Conservation (phyloP, 441 rosid genomes). For the Populus hybrid region DNA sequence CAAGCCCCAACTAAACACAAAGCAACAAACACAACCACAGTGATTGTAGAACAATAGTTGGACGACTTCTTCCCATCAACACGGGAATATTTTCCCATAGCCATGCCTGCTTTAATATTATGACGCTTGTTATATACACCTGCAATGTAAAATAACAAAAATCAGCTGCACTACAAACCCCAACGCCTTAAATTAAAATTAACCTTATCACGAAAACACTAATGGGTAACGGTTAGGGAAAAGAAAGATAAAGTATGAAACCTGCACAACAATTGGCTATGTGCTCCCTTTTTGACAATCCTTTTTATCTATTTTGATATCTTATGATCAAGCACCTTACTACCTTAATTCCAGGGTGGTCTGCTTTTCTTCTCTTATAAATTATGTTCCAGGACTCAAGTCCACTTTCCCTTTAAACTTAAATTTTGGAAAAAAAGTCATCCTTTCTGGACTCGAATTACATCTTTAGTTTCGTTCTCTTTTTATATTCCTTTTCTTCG, state of each 20-base stretch:
- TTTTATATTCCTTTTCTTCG: not conserved
- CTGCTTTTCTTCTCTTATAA: not conserved
- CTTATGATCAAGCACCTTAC: not conserved
- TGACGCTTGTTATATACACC: slow-evolving; percentile 20
- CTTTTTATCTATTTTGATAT: not conserved
- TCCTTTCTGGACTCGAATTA: not conserved
- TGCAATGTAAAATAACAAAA: slow-evolving; percentile 20
- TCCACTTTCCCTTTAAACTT: not conserved
- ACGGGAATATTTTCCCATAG: slow-evolving; percentile 63
- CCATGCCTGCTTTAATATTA: slow-evolving; percentile 40
- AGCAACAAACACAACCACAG: slow-evolving; percentile 72
- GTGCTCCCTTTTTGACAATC: not conserved
- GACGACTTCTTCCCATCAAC: slow-evolving; percentile 63
- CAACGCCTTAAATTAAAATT: not conserved
- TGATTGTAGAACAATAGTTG: slow-evolving; percentile 72
- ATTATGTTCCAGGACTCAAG: not conserved
- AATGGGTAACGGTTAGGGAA: not conserved
- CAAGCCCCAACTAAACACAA: slow-evolving; percentile 86
- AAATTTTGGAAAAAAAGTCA: not conserved
- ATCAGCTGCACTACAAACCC: not conserved
- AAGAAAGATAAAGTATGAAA: not conserved
- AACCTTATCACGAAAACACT: not conserved
- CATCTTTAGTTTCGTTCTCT: not conserved
- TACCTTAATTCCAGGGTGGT: not conserved
- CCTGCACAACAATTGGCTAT: not conserved